Evolutionary conservation across 2,329 filamentous ascomycete genomes (phyloP).

Genomic region (Neofusicoccum sp.): DNA sequence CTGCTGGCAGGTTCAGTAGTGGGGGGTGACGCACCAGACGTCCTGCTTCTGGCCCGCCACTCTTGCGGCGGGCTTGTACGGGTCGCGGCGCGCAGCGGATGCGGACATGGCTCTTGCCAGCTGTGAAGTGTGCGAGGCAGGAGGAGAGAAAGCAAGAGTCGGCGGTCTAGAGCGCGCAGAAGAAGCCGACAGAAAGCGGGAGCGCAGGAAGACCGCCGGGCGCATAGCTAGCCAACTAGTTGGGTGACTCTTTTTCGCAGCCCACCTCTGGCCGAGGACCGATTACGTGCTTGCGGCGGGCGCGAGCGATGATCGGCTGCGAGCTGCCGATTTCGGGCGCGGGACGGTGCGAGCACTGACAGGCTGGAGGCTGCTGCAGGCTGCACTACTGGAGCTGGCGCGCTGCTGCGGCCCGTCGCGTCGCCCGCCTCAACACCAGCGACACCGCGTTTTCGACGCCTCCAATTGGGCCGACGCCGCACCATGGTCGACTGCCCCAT

Average conservation of each 20-base stretch:
- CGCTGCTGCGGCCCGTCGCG: constrained; percentile 7
- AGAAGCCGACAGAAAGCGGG: background rate
- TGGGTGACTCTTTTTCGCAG: constrained; percentile 10
- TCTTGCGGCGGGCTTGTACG: constrained; percentile 54
- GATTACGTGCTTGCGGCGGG: constrained; percentile 13
- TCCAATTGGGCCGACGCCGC: background rate
- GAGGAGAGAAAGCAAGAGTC: background rate
- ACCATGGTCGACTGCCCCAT: constrained; percentile 73
- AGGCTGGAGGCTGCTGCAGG: too few species aligned
- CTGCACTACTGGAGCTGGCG: background rate
- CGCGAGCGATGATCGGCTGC: background rate
- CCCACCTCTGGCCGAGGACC: background rate
- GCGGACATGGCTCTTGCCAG: constrained; percentile 35
- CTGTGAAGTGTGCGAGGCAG: constrained; percentile 12
- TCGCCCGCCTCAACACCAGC: background rate
- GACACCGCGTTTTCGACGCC: background rate
- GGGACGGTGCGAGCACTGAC: background rate
- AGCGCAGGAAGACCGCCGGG: background rate
- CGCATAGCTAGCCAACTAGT: background rate
- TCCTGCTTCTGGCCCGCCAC: constrained; percentile 57
- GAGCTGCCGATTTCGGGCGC: background rate
- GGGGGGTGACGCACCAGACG: constrained; percentile 50
- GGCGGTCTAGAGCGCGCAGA: background rate
- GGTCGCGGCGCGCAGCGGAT: constrained; percentile 34
- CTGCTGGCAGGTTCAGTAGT: background rate